Evolutionary conservation across 768 basidiomycete species (phyloP).

Genomic region (Leccinum ochraceum): DNA sequence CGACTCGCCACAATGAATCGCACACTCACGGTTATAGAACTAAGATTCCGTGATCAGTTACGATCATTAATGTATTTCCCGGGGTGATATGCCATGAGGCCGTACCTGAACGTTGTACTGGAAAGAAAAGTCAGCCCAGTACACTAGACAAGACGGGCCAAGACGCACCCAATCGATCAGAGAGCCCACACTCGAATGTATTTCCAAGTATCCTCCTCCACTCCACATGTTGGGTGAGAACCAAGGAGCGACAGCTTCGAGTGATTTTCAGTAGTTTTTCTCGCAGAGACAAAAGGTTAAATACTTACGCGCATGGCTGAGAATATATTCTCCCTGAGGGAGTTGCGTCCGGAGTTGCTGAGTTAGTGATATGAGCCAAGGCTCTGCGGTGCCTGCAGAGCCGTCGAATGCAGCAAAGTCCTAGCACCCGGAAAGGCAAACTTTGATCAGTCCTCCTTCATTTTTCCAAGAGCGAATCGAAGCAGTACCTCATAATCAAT

Average conservation of each 20-base stretch:
- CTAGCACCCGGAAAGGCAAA: conserved; percentile 27
- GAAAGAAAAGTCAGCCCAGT: not conserved
- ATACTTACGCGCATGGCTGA: conserved; percentile 38
- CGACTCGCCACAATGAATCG: not conserved
- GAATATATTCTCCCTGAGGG: conserved; percentile 34
- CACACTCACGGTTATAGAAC: conserved; percentile 26
- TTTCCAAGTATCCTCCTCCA: conserved; percentile 43
- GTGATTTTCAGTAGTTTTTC: no score
- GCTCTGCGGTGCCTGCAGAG: conserved; percentile 46
- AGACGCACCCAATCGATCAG: conserved; percentile 45
- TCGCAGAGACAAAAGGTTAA: no score
- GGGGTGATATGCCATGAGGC: not conserved
- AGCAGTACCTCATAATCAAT: conserved; percentile 48
- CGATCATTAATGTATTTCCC: not conserved
- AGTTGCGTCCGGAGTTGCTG: conserved; percentile 31
- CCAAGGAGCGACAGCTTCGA: conserved; percentile 45
- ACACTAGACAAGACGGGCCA: not conserved
- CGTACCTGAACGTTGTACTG: conserved; percentile 46
- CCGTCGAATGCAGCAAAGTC: conserved; percentile 58
- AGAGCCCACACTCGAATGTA: conserved; percentile 40
- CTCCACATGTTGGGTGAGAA: conserved; percentile 38
- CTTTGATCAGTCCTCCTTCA: not conserved
- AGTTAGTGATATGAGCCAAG: conserved; percentile 37
- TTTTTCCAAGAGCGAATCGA: not conserved
- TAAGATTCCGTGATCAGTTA: not conserved